A percentile compares a stretch with the other conserved stretches of the same genome.
These are phyloP conservation scores for Limonium bicolor DNA, from an alignment of 148 eudicot genomes.

Conservation along the genomic window DNA sequence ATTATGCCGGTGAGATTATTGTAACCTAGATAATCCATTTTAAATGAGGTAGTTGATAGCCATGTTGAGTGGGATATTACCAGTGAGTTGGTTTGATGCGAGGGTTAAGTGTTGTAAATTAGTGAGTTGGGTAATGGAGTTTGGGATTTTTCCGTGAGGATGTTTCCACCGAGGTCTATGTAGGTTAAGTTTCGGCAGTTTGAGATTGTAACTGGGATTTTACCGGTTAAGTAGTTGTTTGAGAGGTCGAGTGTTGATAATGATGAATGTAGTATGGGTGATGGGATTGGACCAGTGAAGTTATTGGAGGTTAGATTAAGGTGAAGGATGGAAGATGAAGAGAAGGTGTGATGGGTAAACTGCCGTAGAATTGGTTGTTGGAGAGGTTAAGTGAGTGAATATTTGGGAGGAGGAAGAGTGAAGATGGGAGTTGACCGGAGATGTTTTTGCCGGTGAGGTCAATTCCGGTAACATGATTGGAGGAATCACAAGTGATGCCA, in stretches of 20 bases:
- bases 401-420: slow-evolving; percentile 30
- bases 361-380: slow-evolving; percentile 37
- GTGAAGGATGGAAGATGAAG: slow-evolving; percentile 21
- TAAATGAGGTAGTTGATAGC: too few relatives aligned
- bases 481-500: slow-evolving; percentile 39
- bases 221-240: slow-evolving; percentile 60
- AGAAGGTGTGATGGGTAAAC: slow-evolving; percentile 25
- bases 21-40: slow-evolving; percentile 74
- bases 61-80: slow-evolving; percentile 43
- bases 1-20: slow-evolving; percentile 58
- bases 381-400: slow-evolving; percentile 50
- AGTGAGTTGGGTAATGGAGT: slow-evolving; percentile 39
- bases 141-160: slow-evolving; percentile 48
- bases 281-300: slow-evolving; percentile 43
- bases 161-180: slow-evolving; percentile 81
- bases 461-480: slow-evolving; percentile 26
- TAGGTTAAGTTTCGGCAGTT: slow-evolving; percentile 15
- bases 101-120: slow-evolving; percentile 39
- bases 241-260: slow-evolving; percentile 60
- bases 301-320: slow-evolving; percentile 83
- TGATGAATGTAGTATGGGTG: slow-evolving; percentile 4
- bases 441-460: slow-evolving; percentile 46
- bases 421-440: slow-evolving; percentile 36
- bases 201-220: slow-evolving; percentile 42
- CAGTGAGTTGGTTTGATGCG: slow-evolving; percentile 62